Evolutionary conservation across 805 yeast species (phyloP).

Genomic region (Cyberlindnera xishuangbannaensis): DNA sequence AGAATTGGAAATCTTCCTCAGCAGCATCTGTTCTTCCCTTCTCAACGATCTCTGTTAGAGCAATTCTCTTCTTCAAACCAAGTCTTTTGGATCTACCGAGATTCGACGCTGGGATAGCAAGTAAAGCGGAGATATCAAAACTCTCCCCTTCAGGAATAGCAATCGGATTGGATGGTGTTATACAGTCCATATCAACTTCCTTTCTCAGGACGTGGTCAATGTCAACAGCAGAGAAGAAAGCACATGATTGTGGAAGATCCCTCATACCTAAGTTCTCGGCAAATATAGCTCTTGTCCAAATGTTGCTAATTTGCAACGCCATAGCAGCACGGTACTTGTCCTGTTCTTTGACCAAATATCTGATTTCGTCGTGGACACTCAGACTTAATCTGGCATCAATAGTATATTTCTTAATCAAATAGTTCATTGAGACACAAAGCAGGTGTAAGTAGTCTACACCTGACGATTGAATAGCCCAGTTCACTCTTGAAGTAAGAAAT

Average conservation of each 20-base stretch:
- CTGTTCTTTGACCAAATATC: conserved; percentile 69
- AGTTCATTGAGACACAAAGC: conserved; percentile 81
- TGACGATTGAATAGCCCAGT: conserved; percentile 97
- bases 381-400: conserved; percentile 74
- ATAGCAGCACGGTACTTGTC: conserved; percentile 75
- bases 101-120: too few species aligned
- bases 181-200: conserved; percentile 87
- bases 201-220: conserved; percentile 83
- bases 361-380: conserved; percentile 92
- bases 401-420: conserved; percentile 55
- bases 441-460: conserved; percentile 96
- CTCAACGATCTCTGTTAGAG: too few species aligned
- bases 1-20: too few species aligned
- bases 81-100: too few species aligned
- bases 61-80: too few species aligned
- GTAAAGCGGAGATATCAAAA: conserved; percentile 40
- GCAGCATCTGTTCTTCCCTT: too few species aligned
- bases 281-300: conserved; percentile 96
- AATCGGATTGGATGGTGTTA: conserved; percentile 78
- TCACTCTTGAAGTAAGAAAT: conserved; percentile 84
- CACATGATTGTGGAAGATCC: conserved; percentile 91
- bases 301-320: conserved; percentile 79
- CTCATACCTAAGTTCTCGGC: conserved; percentile 86
- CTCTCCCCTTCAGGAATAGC: conserved; percentile 79
- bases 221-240: conserved; percentile 92